Percentiles rank a stretch among this genome's conserved stretches.
Conservation (phyloP, 495 filamentous ascomycete species). For the Aspergillus sparsus region DNA sequence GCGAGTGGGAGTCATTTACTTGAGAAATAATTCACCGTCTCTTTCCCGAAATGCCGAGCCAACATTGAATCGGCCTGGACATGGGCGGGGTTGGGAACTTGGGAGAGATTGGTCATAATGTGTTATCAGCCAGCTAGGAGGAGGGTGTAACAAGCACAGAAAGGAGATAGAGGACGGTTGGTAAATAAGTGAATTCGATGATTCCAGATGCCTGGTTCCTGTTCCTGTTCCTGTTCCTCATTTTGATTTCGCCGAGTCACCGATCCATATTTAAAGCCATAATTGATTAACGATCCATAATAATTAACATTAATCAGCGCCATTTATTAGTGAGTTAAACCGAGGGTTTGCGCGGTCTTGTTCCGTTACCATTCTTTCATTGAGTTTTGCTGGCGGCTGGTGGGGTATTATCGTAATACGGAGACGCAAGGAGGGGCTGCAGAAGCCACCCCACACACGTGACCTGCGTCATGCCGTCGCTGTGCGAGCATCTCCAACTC, state of each 20-base stretch:
- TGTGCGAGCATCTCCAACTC: conserved; percentile 20
- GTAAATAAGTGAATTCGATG: background rate
- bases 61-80: conserved; percentile 79
- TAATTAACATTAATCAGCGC: background rate
- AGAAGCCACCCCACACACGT: conserved; percentile 44
- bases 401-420: conserved; percentile 21
- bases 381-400: background rate
- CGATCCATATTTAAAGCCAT: background rate
- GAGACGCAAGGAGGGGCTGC: conserved; percentile 29
- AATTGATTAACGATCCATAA: conserved; percentile 1
- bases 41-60: conserved; percentile 81
- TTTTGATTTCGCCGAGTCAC: background rate
- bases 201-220: background rate
- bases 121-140: conserved; percentile 1
- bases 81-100: conserved; percentile 58
- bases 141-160: background rate
- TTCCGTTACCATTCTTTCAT: conserved; percentile 1
- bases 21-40: conserved; percentile 94
- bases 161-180: background rate
- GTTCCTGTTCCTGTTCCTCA: background rate
- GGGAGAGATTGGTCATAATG: conserved; percentile 37
- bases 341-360: background rate
- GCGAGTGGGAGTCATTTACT: conserved; percentile 45
- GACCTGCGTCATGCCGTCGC: conserved; percentile 28
- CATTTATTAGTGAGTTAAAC: background rate